Percentiles rank a stretch among this genome's conserved stretches.
phyloP scores from a whole-genome alignment of 1,284 basidiomycete genomes.

The Puccinia triticina region DNA sequence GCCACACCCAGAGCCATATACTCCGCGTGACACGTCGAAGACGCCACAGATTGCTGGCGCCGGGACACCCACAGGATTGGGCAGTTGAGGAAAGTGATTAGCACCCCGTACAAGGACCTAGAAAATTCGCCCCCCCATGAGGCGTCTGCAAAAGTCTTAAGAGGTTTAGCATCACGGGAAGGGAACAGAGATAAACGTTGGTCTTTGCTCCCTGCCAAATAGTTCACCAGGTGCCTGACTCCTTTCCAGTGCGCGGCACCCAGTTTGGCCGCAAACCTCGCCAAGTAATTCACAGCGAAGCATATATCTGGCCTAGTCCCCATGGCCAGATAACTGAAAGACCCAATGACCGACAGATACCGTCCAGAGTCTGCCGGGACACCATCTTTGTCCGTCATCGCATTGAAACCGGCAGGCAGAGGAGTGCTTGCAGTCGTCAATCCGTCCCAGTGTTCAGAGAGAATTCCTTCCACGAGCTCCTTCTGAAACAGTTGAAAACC shows the following conservation, averaged over 20 bases:
- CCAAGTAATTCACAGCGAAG: background rate
- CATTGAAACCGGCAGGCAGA: background rate
- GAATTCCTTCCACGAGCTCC: background rate
- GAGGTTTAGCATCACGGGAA: background rate
- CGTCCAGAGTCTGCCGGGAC: background rate
- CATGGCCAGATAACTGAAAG: conserved; percentile 11
- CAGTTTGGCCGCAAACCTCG: too few relatives aligned
- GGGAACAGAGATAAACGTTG: background rate
- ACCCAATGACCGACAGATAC: conserved; percentile 10
- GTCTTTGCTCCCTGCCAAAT: background rate
- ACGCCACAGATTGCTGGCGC: background rate
- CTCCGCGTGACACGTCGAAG: conserved; percentile 24
- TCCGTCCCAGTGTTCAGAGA: background rate
- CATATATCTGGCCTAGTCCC: background rate
- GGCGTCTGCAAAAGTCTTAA: background rate
- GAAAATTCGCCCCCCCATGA: conserved; percentile 6
- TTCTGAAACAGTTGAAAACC: background rate
- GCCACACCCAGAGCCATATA: conserved; percentile 25
- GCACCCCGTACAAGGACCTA: background rate
- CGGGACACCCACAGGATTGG: background rate
- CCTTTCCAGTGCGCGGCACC: too few relatives aligned
- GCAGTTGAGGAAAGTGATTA: background rate
- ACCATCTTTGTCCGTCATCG: background rate
- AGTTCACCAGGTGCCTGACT: too few relatives aligned
- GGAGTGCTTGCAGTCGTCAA: background rate